Evolutionary conservation across 2,329 filamentous ascomycete genomes (phyloP), one percentile per base, ranked within the genome.

Genomic region (Calonectria henricotiae): DNA sequence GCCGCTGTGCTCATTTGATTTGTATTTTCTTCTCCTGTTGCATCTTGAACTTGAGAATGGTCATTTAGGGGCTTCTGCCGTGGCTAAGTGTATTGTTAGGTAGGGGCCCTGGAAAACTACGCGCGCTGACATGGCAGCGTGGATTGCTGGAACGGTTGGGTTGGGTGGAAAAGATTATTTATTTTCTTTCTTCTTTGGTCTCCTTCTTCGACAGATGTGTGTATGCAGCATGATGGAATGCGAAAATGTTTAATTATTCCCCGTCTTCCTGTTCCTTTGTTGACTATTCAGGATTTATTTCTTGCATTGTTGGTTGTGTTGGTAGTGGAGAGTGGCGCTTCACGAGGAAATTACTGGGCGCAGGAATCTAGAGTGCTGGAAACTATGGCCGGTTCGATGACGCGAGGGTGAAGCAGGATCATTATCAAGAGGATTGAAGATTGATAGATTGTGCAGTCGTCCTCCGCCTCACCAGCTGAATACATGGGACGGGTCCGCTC

Each of bases 161-260:
- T 44, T 23, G 23, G 67, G 41, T 64, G 67, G 44, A 70, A 71
- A 69, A 55, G 30, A 67, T 44, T 43, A 27, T 67, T 49, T 30
- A 58, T 47, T 62, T 17, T 51, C 69, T 58, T 27, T 62, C n/a
- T 46, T 46, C 5, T 43, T 51, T 61, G 30, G 41, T 68, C 62
- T 69, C 27, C 39, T 70, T 75, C 58, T 74, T 67, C 67, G 61
- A 61, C 30, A 68, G 60, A 64, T 44, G 63, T 67, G 65, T 73
- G 64, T 74, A 75, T 68, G 74, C 62, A 70, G 64, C 67, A 76
- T 74, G 73, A 75, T 70, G 72, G 69, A 69, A 74, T 73, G 68
- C 65, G 67, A 68, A 70, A 69, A 70, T 67, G 63, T 71, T 69
- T 77, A 75, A 76, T 76, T 41, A 69, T 65, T 58, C 37, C 41